Base-by-base conservation (phyloP, 1,284 basidiomycete species). In the Boletus coffeatus region DNA sequence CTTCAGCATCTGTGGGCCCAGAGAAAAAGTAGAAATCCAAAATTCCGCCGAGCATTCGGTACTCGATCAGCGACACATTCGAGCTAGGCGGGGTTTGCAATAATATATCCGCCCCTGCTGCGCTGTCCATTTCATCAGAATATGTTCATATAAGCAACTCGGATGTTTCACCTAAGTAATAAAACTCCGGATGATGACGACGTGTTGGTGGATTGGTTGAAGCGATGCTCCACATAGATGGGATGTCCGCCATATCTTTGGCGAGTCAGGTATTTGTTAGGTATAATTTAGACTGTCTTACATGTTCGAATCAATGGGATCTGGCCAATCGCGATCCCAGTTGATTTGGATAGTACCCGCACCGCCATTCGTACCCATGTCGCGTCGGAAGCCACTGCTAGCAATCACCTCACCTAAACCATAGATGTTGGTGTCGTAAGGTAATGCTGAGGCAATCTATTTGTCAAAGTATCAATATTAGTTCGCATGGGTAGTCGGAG, bases 401-500 rank as follows among this genome's bases (percentile, higher is more conserved):
- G 87, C 81, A 32, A 90, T 80, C n/a, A 85, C 83, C 72, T 94
- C 90, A 5, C 90, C 90, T 9, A 93, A 76, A 1, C 92, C 92
- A 66, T 92, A 92, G 56, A 93, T 80, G 68, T 93, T 90, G 18
- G 89, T 81, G 43, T 82, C 81, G n/a, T 80, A 74, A 0, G 88
- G 86, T 2, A 90, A 77, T 1, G 83, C 79, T 21, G 87, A 89
- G 5, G 86, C 76, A 3, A 93, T 69, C 82, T 93, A 78, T 29
- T 52, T 13, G 2, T 10, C 58, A 52, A 18, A 10, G 48, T 2
- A 11, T 25, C 48, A 57, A 4, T 4, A 52, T 63, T 5, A 63
- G 11, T 25, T 37, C 16, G 18, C 2, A 14, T 41, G 5, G 2
- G 14, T 34, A 25, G 46, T 29, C 41, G 9, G 14, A 18, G 61